Evolutionary conservation across 768 basidiomycete genomes (phyloP).

Genomic region (Cystoderma amianthinum): DNA sequence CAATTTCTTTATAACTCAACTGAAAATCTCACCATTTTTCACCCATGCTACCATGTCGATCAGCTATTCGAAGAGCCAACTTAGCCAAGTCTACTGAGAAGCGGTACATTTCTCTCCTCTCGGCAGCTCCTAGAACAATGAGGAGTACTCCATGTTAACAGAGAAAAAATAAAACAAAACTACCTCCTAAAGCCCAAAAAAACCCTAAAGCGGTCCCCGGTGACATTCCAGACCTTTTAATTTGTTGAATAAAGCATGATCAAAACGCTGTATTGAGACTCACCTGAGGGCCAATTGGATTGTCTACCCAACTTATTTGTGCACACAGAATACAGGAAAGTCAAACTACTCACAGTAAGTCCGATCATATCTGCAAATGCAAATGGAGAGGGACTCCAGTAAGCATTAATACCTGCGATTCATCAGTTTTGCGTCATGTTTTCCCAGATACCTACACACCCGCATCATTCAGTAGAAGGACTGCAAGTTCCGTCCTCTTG

Average conservation of each 20-base stretch:
- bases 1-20: conserved; percentile 4
- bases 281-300: conserved; percentile 61
- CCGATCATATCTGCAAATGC: conserved; percentile 60
- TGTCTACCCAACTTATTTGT: conserved; percentile 31
- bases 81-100: conserved; percentile 65
- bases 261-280: conserved; percentile 3
- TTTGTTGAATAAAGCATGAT: neutral
- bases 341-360: conserved; percentile 44
- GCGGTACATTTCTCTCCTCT: conserved; percentile 54
- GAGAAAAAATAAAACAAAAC: neutral
- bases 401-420: conserved; percentile 53
- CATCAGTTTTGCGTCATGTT: neutral
- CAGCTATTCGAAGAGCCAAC: conserved; percentile 61
- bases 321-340: neutral
- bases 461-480: conserved; percentile 63
- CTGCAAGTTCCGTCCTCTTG: conserved; percentile 51
- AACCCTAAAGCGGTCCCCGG: conserved; percentile 66
- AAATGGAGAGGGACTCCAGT: conserved; percentile 54
- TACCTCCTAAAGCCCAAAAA: conserved; percentile 65
- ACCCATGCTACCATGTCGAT: conserved; percentile 51
- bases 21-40: conserved; percentile 54
- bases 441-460: conserved; percentile 28
- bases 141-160: conserved; percentile 1
- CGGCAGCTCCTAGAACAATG: conserved; percentile 40
- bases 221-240: conserved; percentile 53